Base-by-base conservation (phyloP, 257 asterid genomes). In the Solanum chaucha region DNA sequence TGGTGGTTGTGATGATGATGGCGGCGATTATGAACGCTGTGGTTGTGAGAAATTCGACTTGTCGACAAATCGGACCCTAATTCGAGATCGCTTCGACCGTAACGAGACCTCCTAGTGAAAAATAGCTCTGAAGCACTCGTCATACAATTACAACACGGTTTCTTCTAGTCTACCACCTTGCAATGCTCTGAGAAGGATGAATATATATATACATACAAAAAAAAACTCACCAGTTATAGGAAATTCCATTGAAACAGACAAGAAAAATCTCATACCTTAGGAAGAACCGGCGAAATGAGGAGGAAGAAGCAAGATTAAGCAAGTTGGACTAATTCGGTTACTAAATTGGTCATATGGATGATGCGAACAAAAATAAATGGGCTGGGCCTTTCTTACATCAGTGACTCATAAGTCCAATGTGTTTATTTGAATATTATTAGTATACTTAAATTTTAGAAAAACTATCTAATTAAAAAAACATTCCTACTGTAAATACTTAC, bases 41-140 rank as follows among this genome's bases (percentile, higher is more conserved):
- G 82, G 40, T 74, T 80, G 64, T 85, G 87, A 44, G 90, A 68
- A 78, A 28, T 75, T 34, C 93, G 92, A 82, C 71, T 87, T n/a
- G 87, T 44, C 72, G 88, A 85, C 86, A 90, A 22, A 89, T 88
- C 61, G 90, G 88, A 78, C 64, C 91, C 87, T 64, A 90, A 74
- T 88, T 92, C 91, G 88, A 86, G 26, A 86, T 91, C 78, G 61
- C 68, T 88, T 85, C 98, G 96, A 88, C 98, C 98, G 84, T 87
- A 84, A 58, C 98, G 98, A 64, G 93, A 90, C 90, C 98, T 91
- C 91, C 98, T 91, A 48, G 83, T 92, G 91, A 89, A 88, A 88
- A 96, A 96, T 73, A 96, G 90, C 93, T 92, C 98, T 90, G 97
- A 92, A 44, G 95, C 96, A 88, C 95, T 95, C 97, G 99, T 93